These are phyloP conservation scores for Candida fluviatilis DNA, from an alignment of 805 yeast species.

Conservation along the genomic window DNA sequence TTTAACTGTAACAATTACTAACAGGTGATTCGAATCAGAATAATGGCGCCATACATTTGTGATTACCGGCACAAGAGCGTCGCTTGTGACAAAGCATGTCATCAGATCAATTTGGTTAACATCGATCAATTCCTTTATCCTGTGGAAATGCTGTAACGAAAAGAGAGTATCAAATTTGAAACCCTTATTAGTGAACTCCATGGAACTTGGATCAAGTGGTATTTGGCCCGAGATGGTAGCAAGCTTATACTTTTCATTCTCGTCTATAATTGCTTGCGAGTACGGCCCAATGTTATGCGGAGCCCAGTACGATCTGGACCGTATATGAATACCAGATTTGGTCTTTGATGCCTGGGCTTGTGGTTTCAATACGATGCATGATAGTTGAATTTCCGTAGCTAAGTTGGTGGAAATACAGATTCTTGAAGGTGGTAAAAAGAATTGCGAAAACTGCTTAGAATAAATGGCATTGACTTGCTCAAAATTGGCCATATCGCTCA, in stretches of 20 bases:
- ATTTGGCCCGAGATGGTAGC: constrained; percentile 86
- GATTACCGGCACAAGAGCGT: constrained; percentile 23
- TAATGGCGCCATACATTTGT: constrained; percentile 46
- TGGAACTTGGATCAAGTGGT: constrained; percentile 69
- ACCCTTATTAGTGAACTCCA: constrained; percentile 41
- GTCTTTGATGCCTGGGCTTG: constrained; percentile 5
- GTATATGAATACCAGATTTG: constrained; percentile 80
- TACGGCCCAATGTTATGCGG: constrained; percentile 98
- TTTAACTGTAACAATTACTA: constrained; percentile 52
- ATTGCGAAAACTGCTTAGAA: constrained; percentile 46
- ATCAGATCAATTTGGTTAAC: constrained; percentile 42
- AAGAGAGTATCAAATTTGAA: constrained; percentile 41
- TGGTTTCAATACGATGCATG: constrained; percentile 48
- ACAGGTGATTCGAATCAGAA: constrained; percentile 17
- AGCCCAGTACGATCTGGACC: constrained; percentile 95
- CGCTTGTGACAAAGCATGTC: constrained; percentile 52
- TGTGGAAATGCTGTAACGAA: constrained; percentile 70
- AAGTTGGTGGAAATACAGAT: constrained; percentile 69
- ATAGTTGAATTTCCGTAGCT: constrained; percentile 49
- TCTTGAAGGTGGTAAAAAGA: constrained; percentile 79
- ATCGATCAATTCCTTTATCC: constrained; percentile 54
- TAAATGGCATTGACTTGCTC: constrained; percentile 59
- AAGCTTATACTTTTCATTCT: constrained; percentile 32
- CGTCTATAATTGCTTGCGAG: constrained; percentile 71
- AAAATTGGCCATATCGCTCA: constrained; percentile 65